phyloP scores from a whole-genome alignment of 192 early-diverging fungal species.

The Powellomyces hirtus region DNA sequence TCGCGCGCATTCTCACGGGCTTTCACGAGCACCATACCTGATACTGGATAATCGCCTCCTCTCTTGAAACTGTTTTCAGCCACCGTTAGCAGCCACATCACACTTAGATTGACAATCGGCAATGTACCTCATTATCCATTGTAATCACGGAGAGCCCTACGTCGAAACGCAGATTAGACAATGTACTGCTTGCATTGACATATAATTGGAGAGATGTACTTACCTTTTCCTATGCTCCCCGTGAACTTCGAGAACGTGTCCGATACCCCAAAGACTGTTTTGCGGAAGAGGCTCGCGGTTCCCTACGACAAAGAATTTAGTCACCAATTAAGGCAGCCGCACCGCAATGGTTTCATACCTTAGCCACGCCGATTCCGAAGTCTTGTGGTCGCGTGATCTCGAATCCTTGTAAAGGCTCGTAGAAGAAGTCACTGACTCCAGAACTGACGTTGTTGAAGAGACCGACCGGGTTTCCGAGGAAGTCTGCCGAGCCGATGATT shows the following conservation, averaged over 20 bases:
- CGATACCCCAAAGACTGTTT: slow-evolving; percentile 94
- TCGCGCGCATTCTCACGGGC: no score
- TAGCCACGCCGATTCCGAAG: slow-evolving; percentile 86
- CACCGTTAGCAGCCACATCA: no score
- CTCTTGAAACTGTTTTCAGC: slow-evolving; percentile 83
- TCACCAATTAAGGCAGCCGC: background rate
- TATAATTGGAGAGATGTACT: no score
- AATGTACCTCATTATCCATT: slow-evolving; percentile 85
- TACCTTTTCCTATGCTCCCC: slow-evolving; percentile 93
- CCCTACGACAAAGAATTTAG: slow-evolving; percentile 57
- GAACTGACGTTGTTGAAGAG: slow-evolving; percentile 94
- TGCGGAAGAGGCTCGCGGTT: slow-evolving; percentile 74
- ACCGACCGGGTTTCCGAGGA: slow-evolving; percentile 97
- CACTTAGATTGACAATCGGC: slow-evolving; percentile 15
- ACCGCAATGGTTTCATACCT: no score
- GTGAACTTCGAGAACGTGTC: slow-evolving; percentile 95
- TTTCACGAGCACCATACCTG: slow-evolving; percentile 13
- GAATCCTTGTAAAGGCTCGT: slow-evolving; percentile 96
- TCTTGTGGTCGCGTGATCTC: slow-evolving; percentile 94
- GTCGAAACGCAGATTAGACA: no score
- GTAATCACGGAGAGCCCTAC: slow-evolving; percentile 93
- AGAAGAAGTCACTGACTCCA: slow-evolving; percentile 94
- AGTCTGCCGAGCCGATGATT: slow-evolving; percentile 87
- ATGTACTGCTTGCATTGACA: background rate
- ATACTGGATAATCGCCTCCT: slow-evolving; percentile 73